Base-by-base conservation (phyloP, 2,329 filamentous ascomycete genomes). In the Trichoderma sp. region DNA sequence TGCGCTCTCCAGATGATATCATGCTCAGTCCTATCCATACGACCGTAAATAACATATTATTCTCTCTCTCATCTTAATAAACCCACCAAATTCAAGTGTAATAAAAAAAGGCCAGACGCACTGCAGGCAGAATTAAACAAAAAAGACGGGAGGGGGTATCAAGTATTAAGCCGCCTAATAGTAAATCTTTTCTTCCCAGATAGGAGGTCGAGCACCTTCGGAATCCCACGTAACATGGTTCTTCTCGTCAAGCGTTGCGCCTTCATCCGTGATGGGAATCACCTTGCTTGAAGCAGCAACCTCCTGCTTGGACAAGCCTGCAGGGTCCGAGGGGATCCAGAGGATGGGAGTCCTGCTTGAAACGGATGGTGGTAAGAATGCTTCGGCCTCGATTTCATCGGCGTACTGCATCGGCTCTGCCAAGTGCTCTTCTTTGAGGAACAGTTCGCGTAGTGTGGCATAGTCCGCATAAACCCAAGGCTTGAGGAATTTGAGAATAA, bases 391-490 rank as follows among this genome's bases (percentile, higher is more conserved):
- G 0, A 90, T 84, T 75, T 93, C 88, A 0, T 88, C 86, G 1
- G 90, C 83, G 82, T 97, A 95, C 35, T 88, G 81, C 8, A 59
- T 67, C 11, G 75, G 66, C 29, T 71, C 59, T 9, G 29, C 50
- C 21, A 63, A 31, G 14, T 75, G 65, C 41, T 76, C 66, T 21
- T 67, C 73, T 2, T 62, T 64, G 21, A 35, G 12, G 29, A 76
- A 75, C 35, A 72, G 38, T 31, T 89, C 88, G 68, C 94, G 93
- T 80, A 97, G 88, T 3, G 91, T 88, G 18, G 87, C 84, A 83
- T 97, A 97, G 84, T 94, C 91, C 77, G 90, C 87, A 81, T 94
- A 94, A 75, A 91, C 86, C 88, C 96, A 94, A 0, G 95, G 95
- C 82, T 93, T 93, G 75, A 97, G 84, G 86, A 91, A 94, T 78